Conservation (phyloP, 2,329 filamentous ascomycete species). For the Albifimbria verrucaria region DNA sequence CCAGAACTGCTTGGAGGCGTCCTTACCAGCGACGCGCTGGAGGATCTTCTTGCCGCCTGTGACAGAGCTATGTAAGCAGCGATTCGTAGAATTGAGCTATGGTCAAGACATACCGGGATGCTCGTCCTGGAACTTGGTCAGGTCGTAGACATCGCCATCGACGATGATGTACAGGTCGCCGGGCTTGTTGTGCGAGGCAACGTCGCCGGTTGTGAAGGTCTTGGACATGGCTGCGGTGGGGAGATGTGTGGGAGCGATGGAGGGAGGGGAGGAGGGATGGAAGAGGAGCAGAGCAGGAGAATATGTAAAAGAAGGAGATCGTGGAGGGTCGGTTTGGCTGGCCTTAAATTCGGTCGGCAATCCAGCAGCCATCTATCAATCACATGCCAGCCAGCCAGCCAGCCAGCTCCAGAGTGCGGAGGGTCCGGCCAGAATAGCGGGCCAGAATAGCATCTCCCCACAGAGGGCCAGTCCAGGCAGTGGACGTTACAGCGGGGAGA, state of each 20-base stretch:
- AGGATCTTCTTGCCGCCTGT: slow-evolving; percentile 63
- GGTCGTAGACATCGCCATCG: slow-evolving; percentile 92
- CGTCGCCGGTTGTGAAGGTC: slow-evolving; percentile 78
- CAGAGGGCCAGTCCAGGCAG: too few relatives aligned
- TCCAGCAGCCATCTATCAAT: background rate
- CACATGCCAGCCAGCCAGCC: background rate
- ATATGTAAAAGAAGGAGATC: background rate
- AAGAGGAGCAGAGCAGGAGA: background rate
- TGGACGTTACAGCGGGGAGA: too few relatives aligned
- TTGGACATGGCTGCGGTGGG: slow-evolving; percentile 69
- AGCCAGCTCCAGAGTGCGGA: background rate
- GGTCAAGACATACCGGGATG: slow-evolving; percentile 63
- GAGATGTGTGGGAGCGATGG: background rate
- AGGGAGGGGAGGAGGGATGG: slow-evolving; percentile 1
- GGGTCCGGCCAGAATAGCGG: too few relatives aligned
- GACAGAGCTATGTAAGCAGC: background rate
- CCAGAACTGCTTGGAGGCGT: slow-evolving; percentile 66
- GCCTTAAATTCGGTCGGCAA: background rate
- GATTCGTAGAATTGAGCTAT: background rate
- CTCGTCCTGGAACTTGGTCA: slow-evolving; percentile 84
- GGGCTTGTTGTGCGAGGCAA: slow-evolving; percentile 86
- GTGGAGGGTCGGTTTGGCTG: background rate
- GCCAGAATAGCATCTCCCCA: too few relatives aligned
- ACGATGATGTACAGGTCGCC: slow-evolving; percentile 86
- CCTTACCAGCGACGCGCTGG: slow-evolving; percentile 60